Conservation (phyloP, 106 monocot genomes). For the Phalaenopsis equestris region DNA sequence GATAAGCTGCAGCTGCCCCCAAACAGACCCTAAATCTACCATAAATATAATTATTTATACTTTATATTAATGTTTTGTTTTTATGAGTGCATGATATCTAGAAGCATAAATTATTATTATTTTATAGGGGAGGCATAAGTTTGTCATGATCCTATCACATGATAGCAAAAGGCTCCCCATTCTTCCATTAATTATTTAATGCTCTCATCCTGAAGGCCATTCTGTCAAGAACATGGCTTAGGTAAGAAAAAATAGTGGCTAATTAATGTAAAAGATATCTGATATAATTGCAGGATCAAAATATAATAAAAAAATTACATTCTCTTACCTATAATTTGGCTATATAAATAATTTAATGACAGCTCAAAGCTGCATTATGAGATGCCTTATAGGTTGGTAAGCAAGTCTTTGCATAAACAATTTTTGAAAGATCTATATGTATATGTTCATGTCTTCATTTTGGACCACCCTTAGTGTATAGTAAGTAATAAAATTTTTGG, state of each 20-base stretch:
- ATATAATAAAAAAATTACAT: background rate
- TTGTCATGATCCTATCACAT: background rate
- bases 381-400: too few relatives aligned
- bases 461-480: too few relatives aligned
- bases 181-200: constrained; percentile 1
- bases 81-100: background rate
- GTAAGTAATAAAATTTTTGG: too few relatives aligned
- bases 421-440: too few relatives aligned
- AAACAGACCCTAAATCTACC: too few relatives aligned
- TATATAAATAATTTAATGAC: background rate
- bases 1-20: too few relatives aligned
- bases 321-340: background rate
- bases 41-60: too few relatives aligned
- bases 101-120: too few relatives aligned
- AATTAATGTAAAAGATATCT: background rate
- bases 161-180: background rate
- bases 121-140: background rate
- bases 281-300: background rate
- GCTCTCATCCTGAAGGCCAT: background rate
- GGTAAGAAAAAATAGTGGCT: background rate
- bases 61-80: background rate
- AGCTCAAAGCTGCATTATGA: background rate
- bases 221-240: constrained; percentile 2
- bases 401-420: too few relatives aligned
- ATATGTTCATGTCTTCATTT: too few relatives aligned